Evolutionary conservation across 257 asterid genomes (phyloP).

Genomic region (Primulina eburnea): DNA sequence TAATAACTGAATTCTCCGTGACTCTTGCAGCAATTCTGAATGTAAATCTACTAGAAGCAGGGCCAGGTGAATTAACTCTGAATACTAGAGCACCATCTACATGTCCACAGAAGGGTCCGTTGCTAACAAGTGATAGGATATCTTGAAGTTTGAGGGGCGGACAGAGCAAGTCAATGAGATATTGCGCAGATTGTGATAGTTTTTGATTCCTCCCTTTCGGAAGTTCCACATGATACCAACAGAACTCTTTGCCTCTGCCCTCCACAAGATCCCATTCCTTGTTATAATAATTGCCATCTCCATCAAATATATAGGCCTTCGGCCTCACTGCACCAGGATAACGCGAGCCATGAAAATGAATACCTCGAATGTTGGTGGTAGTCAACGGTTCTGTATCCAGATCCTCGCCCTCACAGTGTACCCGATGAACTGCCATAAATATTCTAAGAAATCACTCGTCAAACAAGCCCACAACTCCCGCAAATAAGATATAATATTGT

Average conservation of each 20-base stretch:
- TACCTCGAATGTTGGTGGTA: conserved; percentile 21
- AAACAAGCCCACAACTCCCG: conserved; percentile 6
- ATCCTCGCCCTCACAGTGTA: conserved; percentile 48
- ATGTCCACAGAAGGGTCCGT: conserved; percentile 87
- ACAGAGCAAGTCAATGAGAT: conserved; percentile 72
- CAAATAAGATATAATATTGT: background rate
- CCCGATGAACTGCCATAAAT: conserved; percentile 51
- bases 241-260: conserved; percentile 83
- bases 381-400: conserved; percentile 39
- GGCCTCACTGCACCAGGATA: conserved; percentile 60
- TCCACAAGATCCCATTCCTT: conserved; percentile 89
- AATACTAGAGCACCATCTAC: conserved; percentile 97
- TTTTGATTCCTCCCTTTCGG: conserved; percentile 81
- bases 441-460: conserved; percentile 11
- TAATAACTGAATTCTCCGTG: conserved; percentile 83
- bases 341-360: conserved; percentile 23
- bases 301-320: conserved; percentile 83
- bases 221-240: conserved; percentile 98
- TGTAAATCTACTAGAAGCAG: conserved; percentile 71
- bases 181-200: conserved; percentile 74
- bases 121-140: conserved; percentile 82
- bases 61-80: conserved; percentile 90
- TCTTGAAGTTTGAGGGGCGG: conserved; percentile 97
- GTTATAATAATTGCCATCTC: conserved; percentile 71
- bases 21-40: conserved; percentile 83